Base-by-base conservation (phyloP, 306 rosid species). In the Purshia tridentata region DNA sequence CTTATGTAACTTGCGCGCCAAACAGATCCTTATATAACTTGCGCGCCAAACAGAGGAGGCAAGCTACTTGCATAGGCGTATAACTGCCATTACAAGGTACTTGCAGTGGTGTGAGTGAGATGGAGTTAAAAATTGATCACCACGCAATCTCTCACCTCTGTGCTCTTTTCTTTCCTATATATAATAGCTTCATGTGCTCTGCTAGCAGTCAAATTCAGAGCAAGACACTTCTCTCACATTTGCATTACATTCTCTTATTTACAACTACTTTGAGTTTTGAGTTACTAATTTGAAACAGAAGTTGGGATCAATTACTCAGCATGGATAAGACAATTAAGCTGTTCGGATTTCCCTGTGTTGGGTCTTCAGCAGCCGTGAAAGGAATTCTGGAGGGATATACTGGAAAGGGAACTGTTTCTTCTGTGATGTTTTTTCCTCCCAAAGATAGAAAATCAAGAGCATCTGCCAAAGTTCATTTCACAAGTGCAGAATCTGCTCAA, bases 371-470 rank as follows among this genome's bases (percentile, higher is more conserved):
- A 40, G 81, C 51, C 4, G 84, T 85, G 14, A 75, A 7, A 76
- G 76, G 40, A 52, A 78, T 80, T 78, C 50, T 84, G 56, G 91
- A 87, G 58, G 52, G 46, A 80, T 56, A 51, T 45, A 74, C 81
- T 29, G 91, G 91, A 45, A 23, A 56, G 52, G 80, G 84, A 55
- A 80, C 84, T 72, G 85, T 87, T 45, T 76, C 60, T 63, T 83
- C 73, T 23, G 29, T 77, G 40, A 65, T 72, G 57, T 63, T 84
- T 52, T 39, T 60, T 40, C 62, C 50, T 41, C 47, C 69, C 20
- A 75, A 68, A 40, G 75, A 67, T 9, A 68, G 68, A 50, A 75
- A 74, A 16, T 5, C 73, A 67, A 79, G 70, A 54, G 46, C 80
- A 45, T 53, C 68, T 69, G 91, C 77, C 55, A 65, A 70, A 23